phyloP scores from a whole-genome alignment of 73 alveolate genomes.

The Loxodes magnus region DNA sequence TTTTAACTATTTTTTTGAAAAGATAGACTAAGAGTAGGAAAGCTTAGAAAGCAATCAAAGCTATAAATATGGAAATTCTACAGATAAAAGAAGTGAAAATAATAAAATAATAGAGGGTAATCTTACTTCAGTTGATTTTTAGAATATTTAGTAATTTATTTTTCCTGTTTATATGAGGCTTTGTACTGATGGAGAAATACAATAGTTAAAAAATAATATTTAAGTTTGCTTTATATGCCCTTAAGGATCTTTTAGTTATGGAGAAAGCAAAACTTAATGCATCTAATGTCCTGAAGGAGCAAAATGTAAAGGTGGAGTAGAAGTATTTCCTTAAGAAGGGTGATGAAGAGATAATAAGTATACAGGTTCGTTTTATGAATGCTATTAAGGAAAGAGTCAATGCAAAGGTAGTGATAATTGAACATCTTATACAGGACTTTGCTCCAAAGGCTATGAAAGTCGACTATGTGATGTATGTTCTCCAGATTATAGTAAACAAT shows the following conservation, averaged over 20 bases:
- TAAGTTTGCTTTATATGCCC: background rate
- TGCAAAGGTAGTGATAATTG: constrained; percentile 20
- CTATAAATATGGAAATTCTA: too few species aligned
- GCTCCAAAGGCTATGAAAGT: constrained; percentile 34
- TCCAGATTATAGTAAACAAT: constrained; percentile 13
- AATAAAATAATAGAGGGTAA: too few species aligned
- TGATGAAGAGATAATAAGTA: constrained; percentile 23
- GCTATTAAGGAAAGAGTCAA: constrained; percentile 10
- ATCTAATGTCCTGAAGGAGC: constrained; percentile 10
- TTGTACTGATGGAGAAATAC: too few species aligned
- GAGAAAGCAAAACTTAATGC: background rate
- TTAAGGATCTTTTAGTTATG: background rate
- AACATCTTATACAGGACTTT: constrained; percentile 17
- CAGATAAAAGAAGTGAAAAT: too few species aligned
- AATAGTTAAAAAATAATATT: too few species aligned
- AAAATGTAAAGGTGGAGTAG: constrained; percentile 24
- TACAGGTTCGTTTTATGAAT: constrained; percentile 6
- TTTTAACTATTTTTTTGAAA: too few species aligned
- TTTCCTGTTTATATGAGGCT: too few species aligned
- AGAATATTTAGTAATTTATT: too few species aligned
- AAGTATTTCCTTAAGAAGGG: constrained; percentile 32
- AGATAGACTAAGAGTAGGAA: too few species aligned
- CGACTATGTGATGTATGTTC: constrained; percentile 31
- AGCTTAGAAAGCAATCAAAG: too few species aligned
- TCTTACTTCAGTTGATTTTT: too few species aligned